Conservation (phyloP, 2,329 filamentous ascomycete species). For the Westerdykella sp. region DNA sequence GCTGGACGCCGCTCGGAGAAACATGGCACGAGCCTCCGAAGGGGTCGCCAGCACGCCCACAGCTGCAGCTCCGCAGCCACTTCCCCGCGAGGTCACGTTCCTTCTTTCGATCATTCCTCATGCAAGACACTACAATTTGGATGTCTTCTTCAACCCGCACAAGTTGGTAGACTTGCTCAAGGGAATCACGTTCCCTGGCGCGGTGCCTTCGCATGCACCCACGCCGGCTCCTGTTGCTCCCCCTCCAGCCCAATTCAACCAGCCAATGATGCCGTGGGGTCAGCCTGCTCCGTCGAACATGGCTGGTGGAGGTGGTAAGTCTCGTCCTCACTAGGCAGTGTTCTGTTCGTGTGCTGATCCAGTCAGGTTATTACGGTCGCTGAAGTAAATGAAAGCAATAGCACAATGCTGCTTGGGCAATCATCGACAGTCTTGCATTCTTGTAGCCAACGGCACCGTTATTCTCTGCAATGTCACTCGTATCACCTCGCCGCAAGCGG, state of each 20-base stretch:
- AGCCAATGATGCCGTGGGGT: constrained; percentile 2
- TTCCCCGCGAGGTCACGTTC: constrained; percentile 58
- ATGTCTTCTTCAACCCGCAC: constrained; percentile 61
- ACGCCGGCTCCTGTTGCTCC: constrained; percentile 2
- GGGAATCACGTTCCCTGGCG: constrained; percentile 27
- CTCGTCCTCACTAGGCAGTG: not conserved
- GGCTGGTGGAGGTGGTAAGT: not conserved
- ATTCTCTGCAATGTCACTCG: too few relatives aligned
- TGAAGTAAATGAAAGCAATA: not conserved
- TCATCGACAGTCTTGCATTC: not conserved
- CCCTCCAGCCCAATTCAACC: not conserved
- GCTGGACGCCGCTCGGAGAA: constrained; percentile 64
- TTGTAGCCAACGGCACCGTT: too few relatives aligned
- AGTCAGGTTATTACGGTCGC: not conserved
- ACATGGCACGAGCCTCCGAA: constrained; percentile 25
- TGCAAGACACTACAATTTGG: constrained; percentile 61
- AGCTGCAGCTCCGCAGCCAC: constrained; percentile 49
- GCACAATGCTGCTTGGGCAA: not conserved
- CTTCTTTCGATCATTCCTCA: constrained; percentile 67
- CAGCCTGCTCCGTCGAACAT: constrained; percentile 1
- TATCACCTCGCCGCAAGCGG: too few relatives aligned
- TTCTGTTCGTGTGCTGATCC: not conserved
- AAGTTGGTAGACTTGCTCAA: constrained; percentile 69
- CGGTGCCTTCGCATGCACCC: constrained; percentile 1
- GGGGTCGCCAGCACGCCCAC: constrained; percentile 21